Conservation (phyloP, 148 eudicot species). For the Rhododendron griersonianum region DNA sequence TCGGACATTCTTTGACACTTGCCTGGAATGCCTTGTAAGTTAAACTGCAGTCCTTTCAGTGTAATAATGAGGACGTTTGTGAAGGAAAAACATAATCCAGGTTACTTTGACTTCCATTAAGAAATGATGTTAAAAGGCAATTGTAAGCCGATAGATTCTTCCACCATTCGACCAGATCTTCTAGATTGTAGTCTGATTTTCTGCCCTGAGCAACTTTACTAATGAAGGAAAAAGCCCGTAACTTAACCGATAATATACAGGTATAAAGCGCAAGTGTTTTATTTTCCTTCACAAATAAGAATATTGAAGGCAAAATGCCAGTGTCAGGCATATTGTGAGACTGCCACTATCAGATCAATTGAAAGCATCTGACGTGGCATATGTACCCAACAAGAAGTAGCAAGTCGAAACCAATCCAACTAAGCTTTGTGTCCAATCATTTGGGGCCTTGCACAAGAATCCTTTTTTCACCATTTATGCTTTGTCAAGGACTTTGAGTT, state of each 20-base stretch:
- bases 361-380: background rate
- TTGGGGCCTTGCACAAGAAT: background rate
- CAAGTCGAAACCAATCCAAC: background rate
- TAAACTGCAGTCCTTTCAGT: background rate
- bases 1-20: background rate
- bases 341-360: background rate
- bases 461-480: background rate
- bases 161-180: background rate
- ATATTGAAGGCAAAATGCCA: background rate
- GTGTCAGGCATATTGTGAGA: background rate
- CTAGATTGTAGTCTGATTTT: background rate
- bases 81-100: background rate
- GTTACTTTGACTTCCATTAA: background rate
- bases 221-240: background rate
- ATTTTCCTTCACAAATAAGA: background rate
- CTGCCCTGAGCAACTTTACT: background rate
- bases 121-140: background rate
- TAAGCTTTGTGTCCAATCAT: background rate
- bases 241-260: background rate
- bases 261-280: background rate
- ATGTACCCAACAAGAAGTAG: constrained; percentile 5
- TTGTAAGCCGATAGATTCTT: background rate
- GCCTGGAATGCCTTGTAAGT: background rate
- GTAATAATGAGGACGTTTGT: background rate
- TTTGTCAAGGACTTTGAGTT: background rate